phyloP scores from a whole-genome alignment of 1,284 basidiomycete species.

The Tremellales sp. region DNA sequence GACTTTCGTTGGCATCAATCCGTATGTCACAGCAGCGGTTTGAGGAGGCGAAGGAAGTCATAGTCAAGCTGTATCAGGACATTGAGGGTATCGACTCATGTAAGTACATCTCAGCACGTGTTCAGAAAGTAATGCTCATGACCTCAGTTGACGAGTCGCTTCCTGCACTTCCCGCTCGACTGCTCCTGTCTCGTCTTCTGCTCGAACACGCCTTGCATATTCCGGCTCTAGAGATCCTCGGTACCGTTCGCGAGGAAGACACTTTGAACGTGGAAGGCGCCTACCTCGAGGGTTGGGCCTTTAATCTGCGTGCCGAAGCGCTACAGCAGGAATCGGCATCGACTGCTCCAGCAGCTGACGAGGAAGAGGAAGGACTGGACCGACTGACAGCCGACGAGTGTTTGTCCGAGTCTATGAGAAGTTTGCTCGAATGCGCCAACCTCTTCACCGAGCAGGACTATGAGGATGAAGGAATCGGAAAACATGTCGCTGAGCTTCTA shows the following conservation, averaged over 20 bases:
- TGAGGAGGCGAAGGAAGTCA: slow-evolving; percentile 69
- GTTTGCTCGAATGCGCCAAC: slow-evolving; percentile 74
- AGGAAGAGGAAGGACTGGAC: slow-evolving; percentile 50
- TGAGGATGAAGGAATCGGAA: slow-evolving; percentile 71
- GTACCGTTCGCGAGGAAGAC: slow-evolving; percentile 74
- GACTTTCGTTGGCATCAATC: slow-evolving; percentile 79
- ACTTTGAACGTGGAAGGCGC: slow-evolving; percentile 87
- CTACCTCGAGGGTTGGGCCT: slow-evolving; percentile 94
- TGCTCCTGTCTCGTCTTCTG: slow-evolving; percentile 74
- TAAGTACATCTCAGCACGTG: slow-evolving; percentile 35
- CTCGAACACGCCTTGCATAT: slow-evolving; percentile 71
- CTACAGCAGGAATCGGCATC: slow-evolving; percentile 24
- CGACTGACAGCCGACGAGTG: slow-evolving; percentile 72
- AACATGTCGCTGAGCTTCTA: slow-evolving; percentile 72
- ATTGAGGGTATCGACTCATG: slow-evolving; percentile 73
- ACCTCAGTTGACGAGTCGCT: slow-evolving; percentile 61
- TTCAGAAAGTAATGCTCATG: neutral
- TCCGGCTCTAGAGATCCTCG: slow-evolving; percentile 69
- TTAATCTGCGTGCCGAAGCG: slow-evolving; percentile 60
- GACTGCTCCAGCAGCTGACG: slow-evolving; percentile 16
- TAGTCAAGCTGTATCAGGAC: slow-evolving; percentile 65
- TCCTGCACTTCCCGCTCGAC: slow-evolving; percentile 70
- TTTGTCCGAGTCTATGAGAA: slow-evolving; percentile 72
- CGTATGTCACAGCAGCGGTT: slow-evolving; percentile 80
- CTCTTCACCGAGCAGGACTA: slow-evolving; percentile 68